Evolutionary conservation across 2,329 filamentous ascomycete species (phyloP), one percentile per base, ranked within the genome.

Genomic region (Fusarium mundagurra): DNA sequence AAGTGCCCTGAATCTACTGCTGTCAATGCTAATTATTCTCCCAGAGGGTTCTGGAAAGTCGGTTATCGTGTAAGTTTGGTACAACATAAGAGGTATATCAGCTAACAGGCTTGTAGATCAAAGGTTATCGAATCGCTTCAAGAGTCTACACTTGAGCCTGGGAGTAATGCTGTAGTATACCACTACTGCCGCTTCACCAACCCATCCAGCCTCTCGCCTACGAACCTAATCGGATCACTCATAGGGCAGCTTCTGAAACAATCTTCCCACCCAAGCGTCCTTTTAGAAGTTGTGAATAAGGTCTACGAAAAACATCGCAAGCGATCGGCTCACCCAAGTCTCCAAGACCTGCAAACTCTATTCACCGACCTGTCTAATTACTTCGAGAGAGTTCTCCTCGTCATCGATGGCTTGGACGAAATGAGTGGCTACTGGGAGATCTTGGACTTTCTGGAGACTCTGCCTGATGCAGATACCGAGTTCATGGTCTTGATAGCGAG

Each of bases 51-150:
- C 51, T 0, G 51, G 51, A 7, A 54, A 54, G 5, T 54, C 51
- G 3, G 34, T 54, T 0, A 22, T 54, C 8, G 18, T 54, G 51
- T 54, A 2, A 22, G 51, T 2, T 14, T 20, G 0, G 2, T 14
- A 8, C 3, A 9, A 22, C 4, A 5, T 16, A 22, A 3, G 13
- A 12, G 13, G 2, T 0, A 14, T 34, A 4, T 0, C 5, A 0
- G 1, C 8, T 51, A 6, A 51, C 4, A 4, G 8, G 2, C 20
- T 2, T 47, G 3, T 8, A 63, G 60, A 57, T 63, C 60, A 2
- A 63, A 33, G 22, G 24, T 63, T 1, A 27, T 58, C 3, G 16
- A 54, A 27, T 33, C 33, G 12, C 43, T 58, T 1, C 51, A 63
- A 0, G 51, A 57, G 17, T 38, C 39, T n/a, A 33, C 12, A 1